phyloP scores from a whole-genome alignment of 2,329 filamentous ascomycete genomes.

The Nothopassalora personata region DNA sequence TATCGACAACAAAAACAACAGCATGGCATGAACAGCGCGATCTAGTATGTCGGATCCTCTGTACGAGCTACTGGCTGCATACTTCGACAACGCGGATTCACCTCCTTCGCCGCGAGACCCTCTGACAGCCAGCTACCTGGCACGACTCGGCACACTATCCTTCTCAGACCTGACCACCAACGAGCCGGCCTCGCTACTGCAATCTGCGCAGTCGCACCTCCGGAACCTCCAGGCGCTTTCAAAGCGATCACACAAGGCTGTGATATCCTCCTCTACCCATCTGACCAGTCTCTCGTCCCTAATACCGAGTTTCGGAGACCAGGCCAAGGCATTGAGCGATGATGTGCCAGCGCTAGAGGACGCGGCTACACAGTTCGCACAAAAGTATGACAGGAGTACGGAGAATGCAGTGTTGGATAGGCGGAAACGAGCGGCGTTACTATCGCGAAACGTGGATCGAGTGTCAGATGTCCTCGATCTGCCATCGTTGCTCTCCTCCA shows the following conservation, averaged over 20 bases:
- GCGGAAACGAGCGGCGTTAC: slow-evolving; percentile 71
- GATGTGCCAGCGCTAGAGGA: slow-evolving; percentile 74
- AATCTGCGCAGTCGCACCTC: slow-evolving; percentile 72
- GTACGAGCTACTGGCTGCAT: slow-evolving; percentile 65
- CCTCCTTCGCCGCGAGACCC: slow-evolving; percentile 44
- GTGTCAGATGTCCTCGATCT: slow-evolving; percentile 88
- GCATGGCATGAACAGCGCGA: background rate
- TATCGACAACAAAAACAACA: background rate
- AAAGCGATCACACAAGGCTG: slow-evolving; percentile 78
- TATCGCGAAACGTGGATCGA: slow-evolving; percentile 82
- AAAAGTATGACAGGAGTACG: slow-evolving; percentile 70
- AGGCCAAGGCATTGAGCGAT: slow-evolving; percentile 62
- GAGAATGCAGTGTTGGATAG: slow-evolving; percentile 60
- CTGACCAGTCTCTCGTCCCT: slow-evolving; percentile 67
- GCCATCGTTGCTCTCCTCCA: slow-evolving; percentile 75
- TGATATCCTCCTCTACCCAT: slow-evolving; percentile 74
- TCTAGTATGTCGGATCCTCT: slow-evolving; percentile 53
- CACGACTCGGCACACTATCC: slow-evolving; percentile 69
- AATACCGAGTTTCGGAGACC: slow-evolving; percentile 63
- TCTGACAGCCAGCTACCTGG: slow-evolving; percentile 64
- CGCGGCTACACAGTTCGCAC: slow-evolving; percentile 73
- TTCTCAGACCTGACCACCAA: slow-evolving; percentile 65
- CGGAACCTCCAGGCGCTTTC: slow-evolving; percentile 82
- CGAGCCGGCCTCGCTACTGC: slow-evolving; percentile 74
- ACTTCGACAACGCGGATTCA: slow-evolving; percentile 46